Conservation (phyloP, 768 basidiomycete genomes). For the Strobilomyces dryophilus region DNA sequence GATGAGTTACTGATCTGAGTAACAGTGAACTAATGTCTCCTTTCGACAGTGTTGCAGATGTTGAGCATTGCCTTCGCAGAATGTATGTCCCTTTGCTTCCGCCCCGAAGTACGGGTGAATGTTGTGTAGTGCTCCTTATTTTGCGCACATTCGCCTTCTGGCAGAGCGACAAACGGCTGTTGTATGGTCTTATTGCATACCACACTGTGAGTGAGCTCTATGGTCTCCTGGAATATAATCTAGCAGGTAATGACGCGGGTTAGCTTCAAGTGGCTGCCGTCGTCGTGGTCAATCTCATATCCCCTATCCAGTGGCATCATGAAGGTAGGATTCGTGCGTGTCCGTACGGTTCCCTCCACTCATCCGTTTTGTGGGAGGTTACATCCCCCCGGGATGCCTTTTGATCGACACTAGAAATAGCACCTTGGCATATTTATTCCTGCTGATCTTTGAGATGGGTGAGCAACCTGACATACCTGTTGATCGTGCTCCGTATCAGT, state of each 20-base stretch:
- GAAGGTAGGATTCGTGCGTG: neutral
- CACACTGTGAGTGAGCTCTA: slow-evolving; percentile 2
- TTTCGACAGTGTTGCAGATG: slow-evolving; percentile 8
- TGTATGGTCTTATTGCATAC: slow-evolving; percentile 12
- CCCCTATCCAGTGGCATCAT: neutral
- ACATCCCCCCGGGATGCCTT: neutral
- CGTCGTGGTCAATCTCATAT: neutral
- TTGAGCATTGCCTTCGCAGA: slow-evolving; percentile 10
- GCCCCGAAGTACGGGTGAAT: neutral
- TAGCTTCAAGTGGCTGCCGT: neutral
- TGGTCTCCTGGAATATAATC: too few species aligned
- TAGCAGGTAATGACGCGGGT: neutral
- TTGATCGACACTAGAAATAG: neutral
- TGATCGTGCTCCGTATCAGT: neutral
- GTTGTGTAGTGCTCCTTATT: slow-evolving; percentile 10
- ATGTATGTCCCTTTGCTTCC: neutral
- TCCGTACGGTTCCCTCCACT: too few species aligned
- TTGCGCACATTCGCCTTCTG: slow-evolving; percentile 22
- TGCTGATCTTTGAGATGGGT: slow-evolving; percentile 12
- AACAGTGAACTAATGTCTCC: neutral
- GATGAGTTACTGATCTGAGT: neutral
- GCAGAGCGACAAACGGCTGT: slow-evolving; percentile 8
- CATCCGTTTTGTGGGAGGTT: neutral
- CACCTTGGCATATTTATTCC: slow-evolving; percentile 5
- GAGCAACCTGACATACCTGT: neutral